Evolutionary conservation across 2,329 filamentous ascomycete genomes (phyloP).

Genomic region (Capronia coronata): DNA sequence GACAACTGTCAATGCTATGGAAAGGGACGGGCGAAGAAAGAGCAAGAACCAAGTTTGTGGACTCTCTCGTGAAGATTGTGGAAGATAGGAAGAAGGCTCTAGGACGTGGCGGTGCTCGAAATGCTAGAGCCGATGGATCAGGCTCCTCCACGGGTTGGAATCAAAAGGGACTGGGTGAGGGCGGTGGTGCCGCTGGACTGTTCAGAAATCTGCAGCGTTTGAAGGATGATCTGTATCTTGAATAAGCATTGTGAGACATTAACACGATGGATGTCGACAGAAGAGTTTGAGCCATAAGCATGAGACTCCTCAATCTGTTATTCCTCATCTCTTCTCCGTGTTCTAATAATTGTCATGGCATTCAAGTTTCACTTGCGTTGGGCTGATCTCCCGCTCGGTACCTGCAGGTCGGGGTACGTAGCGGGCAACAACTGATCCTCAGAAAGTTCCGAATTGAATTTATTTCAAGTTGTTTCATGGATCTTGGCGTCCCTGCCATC

Average conservation of each 20-base stretch:
- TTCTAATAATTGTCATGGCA: background rate
- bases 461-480: background rate
- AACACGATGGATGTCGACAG: background rate
- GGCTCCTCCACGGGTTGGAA: slow-evolving; percentile 30
- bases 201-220: slow-evolving; percentile 49
- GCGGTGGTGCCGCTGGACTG: slow-evolving; percentile 44
- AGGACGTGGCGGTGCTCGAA: slow-evolving; percentile 32
- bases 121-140: slow-evolving; percentile 43
- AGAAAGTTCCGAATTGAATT: slow-evolving; percentile 1
- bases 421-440: background rate
- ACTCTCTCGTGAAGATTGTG: slow-evolving; percentile 70
- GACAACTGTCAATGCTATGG: slow-evolving; percentile 74
- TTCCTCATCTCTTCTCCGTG: background rate
- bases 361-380: too few species aligned
- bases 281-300: background rate
- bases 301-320: background rate
- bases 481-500: slow-evolving; percentile 1
- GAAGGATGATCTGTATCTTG: slow-evolving; percentile 49
- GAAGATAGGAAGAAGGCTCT: slow-evolving; percentile 59
- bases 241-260: slow-evolving; percentile 30
- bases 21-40: slow-evolving; percentile 94
- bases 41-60: slow-evolving; percentile 72
- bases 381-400: too few species aligned
- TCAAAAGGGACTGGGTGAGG: slow-evolving; percentile 31
- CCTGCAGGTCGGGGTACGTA: background rate